phyloP scores from a whole-genome alignment of 2,329 filamentous ascomycete genomes.

The Arthrobotrys megalospora region DNA sequence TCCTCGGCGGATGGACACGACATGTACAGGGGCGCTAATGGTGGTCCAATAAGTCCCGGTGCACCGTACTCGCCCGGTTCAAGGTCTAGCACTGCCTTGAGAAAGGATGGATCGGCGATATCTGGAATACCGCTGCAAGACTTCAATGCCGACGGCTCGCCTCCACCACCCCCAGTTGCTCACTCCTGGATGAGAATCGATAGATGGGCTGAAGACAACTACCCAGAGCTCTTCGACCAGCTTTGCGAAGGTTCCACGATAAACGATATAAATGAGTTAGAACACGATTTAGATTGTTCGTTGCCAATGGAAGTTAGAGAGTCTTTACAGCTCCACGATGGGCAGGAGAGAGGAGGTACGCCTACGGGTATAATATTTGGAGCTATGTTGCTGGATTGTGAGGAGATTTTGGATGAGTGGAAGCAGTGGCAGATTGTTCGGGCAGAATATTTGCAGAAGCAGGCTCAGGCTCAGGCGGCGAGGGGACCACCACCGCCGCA shows the following conservation, averaged over 20 bases:
- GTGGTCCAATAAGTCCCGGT: conserved; percentile 68
- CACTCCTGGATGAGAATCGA: conserved; percentile 98
- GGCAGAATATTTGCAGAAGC: conserved; percentile 84
- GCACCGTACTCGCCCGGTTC: conserved; percentile 91
- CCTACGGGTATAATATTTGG: conserved; percentile 95
- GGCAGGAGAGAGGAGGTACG: conserved; percentile 92
- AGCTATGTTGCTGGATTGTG: conserved; percentile 95
- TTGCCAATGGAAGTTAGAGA: conserved; percentile 94
- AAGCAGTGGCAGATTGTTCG: conserved; percentile 96
- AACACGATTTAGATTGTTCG: conserved; percentile 94
- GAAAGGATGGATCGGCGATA: conserved; percentile 72
- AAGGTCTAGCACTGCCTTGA: conserved; percentile 80
- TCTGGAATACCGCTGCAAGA: conserved; percentile 94
- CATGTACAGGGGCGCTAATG: conserved; percentile 71
- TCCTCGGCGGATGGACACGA: conserved; percentile 74
- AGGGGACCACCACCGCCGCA: conserved; percentile 23
- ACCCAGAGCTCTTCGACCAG: conserved; percentile 93
- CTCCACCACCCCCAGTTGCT: conserved; percentile 86
- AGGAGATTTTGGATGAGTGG: conserved; percentile 98
- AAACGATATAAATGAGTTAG: conserved; percentile 96
- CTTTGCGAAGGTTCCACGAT: conserved; percentile 90
- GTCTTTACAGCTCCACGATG: conserved; percentile 90
- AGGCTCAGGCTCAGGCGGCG: conserved; percentile 72
- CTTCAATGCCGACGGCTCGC: conserved; percentile 86
- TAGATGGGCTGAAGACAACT: conserved; percentile 92